These are phyloP conservation scores for Penstemon davidsonii DNA, from an alignment of 257 asterid genomes.

Conservation along the genomic window DNA sequence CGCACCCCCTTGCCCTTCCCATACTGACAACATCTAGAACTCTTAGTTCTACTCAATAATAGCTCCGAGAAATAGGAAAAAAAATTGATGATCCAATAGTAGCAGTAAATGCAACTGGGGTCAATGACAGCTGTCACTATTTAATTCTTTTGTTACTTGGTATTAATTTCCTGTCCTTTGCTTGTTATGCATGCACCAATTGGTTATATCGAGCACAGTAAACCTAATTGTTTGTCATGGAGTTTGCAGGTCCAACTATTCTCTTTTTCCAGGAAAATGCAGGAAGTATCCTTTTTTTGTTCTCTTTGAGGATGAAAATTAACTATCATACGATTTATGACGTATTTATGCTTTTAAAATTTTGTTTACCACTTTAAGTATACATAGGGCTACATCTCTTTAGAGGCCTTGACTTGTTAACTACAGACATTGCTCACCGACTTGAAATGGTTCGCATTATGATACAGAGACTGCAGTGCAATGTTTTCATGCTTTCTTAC, in stretches of 20 bases:
- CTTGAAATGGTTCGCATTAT: constrained; percentile 92
- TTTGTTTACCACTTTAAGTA: constrained; percentile 1
- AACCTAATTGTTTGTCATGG: not conserved
- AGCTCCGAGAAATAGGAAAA: not conserved
- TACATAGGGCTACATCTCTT: constrained; percentile 2
- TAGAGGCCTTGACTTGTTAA: constrained; percentile 56
- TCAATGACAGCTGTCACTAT: not conserved
- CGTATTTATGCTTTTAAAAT: constrained; percentile 9
- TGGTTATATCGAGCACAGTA: not conserved
- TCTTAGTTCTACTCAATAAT: too few species aligned
- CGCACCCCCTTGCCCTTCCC: too few species aligned
- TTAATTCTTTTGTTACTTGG: not conserved
- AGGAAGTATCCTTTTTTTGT: constrained; percentile 83
- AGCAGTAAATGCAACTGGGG: not conserved
- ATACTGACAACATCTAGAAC: too few species aligned
- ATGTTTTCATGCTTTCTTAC: constrained; percentile 97
- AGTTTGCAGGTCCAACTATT: constrained; percentile 81
- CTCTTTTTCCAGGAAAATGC: constrained; percentile 99
- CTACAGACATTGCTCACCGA: constrained; percentile 92
- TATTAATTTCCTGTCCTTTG: not conserved
- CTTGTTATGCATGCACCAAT: not conserved
- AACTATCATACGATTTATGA: not conserved
- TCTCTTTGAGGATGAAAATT: constrained; percentile 2
- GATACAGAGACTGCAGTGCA: constrained; percentile 89
- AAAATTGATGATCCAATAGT: not conserved